phyloP scores from a whole-genome alignment of 2,329 filamentous ascomycete species.

The Fusarium paranaense region DNA sequence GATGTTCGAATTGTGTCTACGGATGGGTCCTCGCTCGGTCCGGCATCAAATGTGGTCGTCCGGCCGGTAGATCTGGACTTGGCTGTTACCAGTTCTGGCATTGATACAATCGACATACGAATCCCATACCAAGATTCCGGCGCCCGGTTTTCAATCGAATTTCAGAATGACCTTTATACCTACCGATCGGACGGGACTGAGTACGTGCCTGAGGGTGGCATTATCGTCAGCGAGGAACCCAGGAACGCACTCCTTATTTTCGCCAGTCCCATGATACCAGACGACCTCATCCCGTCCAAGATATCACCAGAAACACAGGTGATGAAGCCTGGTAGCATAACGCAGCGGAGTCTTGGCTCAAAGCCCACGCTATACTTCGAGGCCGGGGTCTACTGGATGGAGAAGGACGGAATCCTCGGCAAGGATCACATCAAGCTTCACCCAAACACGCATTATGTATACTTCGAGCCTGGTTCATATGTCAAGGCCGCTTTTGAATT shows the following conservation, averaged over 20 bases:
- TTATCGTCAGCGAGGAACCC: slow-evolving; percentile 29
- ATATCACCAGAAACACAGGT: slow-evolving; percentile 14
- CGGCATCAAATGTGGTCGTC: not conserved
- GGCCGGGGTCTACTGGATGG: slow-evolving; percentile 49
- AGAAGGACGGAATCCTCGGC: slow-evolving; percentile 11
- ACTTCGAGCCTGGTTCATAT: slow-evolving; percentile 49
- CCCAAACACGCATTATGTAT: slow-evolving; percentile 39
- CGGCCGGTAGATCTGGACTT: not conserved
- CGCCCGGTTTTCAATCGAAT: slow-evolving; percentile 50
- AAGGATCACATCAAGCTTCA: slow-evolving; percentile 34
- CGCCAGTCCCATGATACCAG: not conserved
- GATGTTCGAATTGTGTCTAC: slow-evolving; percentile 40
- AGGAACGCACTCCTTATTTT: not conserved
- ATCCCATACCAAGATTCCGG: slow-evolving; percentile 41
- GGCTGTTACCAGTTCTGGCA: not conserved
- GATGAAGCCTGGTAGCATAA: slow-evolving; percentile 18
- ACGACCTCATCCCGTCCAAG: slow-evolving; percentile 41
- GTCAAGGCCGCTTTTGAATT: slow-evolving; percentile 53
- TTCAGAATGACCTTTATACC: slow-evolving; percentile 46
- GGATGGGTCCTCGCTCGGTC: slow-evolving; percentile 11
- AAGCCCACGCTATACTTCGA: slow-evolving; percentile 41
- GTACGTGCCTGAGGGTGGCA: slow-evolving; percentile 33
- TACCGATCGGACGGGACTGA: slow-evolving; percentile 36
- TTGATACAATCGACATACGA: slow-evolving; percentile 24
- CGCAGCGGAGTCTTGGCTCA: slow-evolving; percentile 24